phyloP scores from a whole-genome alignment of 202 grass and related monocot genomes.

The Zizania palustris region DNA sequence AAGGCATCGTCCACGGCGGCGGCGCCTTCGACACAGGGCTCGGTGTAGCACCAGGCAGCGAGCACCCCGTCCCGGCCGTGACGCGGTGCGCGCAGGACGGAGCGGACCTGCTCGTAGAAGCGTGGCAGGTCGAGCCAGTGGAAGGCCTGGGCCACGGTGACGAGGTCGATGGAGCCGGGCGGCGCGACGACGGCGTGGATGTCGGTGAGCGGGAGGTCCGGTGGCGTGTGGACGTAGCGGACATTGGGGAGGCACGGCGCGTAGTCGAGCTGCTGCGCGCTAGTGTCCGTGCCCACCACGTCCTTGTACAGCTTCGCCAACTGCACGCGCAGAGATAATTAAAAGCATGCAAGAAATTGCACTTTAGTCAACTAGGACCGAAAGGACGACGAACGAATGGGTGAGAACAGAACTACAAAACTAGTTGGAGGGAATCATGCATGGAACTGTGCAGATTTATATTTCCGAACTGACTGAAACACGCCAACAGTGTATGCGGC shows the following conservation, averaged over 20 bases:
- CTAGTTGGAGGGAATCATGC: too few species aligned
- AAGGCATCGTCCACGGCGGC: constrained; percentile 58
- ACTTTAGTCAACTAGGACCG: neutral
- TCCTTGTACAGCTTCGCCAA: constrained; percentile 60
- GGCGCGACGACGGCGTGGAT: constrained; percentile 55
- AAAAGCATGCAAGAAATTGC: neutral
- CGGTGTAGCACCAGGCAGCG: constrained; percentile 89
- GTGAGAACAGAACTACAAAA: too few species aligned
- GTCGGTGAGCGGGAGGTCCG: constrained; percentile 25
- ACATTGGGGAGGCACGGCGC: constrained; percentile 55
- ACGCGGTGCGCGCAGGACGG: constrained; percentile 45
- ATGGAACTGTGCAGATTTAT: too few species aligned
- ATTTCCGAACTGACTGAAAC: too few species aligned
- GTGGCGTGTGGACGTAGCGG: constrained; percentile 60
- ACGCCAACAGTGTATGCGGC: too few species aligned
- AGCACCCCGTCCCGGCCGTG: constrained; percentile 44
- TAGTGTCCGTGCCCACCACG: constrained; percentile 86
- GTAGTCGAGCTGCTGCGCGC: constrained; percentile 68
- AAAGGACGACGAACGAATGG: too few species aligned
- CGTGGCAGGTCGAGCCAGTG: constrained; percentile 78
- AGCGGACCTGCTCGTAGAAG: constrained; percentile 62
- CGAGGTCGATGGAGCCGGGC: constrained; percentile 54
- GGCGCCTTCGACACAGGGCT: constrained; percentile 47
- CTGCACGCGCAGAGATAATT: constrained; percentile 20
- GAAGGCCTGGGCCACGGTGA: constrained; percentile 83